Evolutionary conservation across 352 stramenopile genomes (phyloP), one percentile per base, ranked within the genome.

Genomic region (Elongisporangium undulatum): DNA sequence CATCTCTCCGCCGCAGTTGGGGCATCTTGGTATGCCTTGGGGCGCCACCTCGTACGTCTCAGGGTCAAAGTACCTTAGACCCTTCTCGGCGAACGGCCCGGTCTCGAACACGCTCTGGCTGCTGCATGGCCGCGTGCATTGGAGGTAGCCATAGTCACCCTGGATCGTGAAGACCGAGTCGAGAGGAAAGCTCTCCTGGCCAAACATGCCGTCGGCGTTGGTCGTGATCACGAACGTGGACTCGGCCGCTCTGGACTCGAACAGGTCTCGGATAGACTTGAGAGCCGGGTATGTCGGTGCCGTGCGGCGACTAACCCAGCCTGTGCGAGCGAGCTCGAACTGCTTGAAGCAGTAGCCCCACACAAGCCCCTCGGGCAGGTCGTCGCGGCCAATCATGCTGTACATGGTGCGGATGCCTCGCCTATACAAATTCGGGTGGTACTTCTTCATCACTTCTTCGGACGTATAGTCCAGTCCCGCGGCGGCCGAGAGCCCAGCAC

Each of bases 201-300:
- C 82, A 55, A 92, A 92, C 74, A 86, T 83, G 3, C 79, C 74
- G 61, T 90, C 82, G 5, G 74, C 82, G 24, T 92, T 90, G 54
- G 71, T 84, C 0, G 82, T 92, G n/a, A 74, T 66, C 19, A 92
- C 68, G 58, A 89, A 90, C 8, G 78, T 72, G 13, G 76, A 84
- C 10, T 71, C 63, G 2, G 50, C 6, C 2, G 51, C 19, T 21
- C 60, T 59, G 2, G 4, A 56, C 49, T 85, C 72, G 16, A 85
- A 73, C 10, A 58, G 45, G 10, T 83, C 63, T 16, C 66, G 64
- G 23, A 92, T 77, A 3, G 65, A 48, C 49, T 86, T 75, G 17
- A 88, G 58, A 52, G 77, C 67, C 51, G 70, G 34, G 54, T 87
- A 88, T 15, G 79, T 89, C 20, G 69, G 72, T 1, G 69, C 66